These are phyloP conservation scores for Andrographis paniculata DNA, from an alignment of 305 asterid species.

Conservation along the genomic window DNA sequence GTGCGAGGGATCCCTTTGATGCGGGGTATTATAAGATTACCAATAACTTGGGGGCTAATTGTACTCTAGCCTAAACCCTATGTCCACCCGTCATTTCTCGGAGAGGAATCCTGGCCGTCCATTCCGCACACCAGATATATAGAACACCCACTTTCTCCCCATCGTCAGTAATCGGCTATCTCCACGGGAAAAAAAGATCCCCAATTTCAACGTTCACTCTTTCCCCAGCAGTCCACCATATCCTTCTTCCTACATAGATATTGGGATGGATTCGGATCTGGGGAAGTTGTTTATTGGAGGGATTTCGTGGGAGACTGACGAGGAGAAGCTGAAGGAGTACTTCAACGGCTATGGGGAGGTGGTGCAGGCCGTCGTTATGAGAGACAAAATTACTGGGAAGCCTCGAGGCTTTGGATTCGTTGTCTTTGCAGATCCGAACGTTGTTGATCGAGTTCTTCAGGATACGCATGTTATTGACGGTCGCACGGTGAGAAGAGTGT, in stretches of 20 bases:
- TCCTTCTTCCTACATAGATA: background rate
- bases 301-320: slow-evolving; percentile 83
- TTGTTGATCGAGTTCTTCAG: slow-evolving; percentile 72
- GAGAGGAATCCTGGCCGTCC: too few species aligned
- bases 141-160: too few species aligned
- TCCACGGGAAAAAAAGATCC: too few species aligned
- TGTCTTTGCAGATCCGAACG: slow-evolving; percentile 72
- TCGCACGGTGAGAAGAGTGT: slow-evolving; percentile 48
- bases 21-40: too few species aligned
- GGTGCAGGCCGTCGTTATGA: slow-evolving; percentile 71
- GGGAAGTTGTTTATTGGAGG: slow-evolving; percentile 90
- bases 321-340: slow-evolving; percentile 74
- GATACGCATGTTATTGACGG: slow-evolving; percentile 82
- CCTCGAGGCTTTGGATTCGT: slow-evolving; percentile 92
- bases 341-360: slow-evolving; percentile 71
- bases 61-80: too few species aligned
- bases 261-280: slow-evolving; percentile 78
- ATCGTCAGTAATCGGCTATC: too few species aligned
- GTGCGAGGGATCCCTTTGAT: too few species aligned
- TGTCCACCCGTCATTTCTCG: too few species aligned
- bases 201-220: too few species aligned
- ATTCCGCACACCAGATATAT: too few species aligned
- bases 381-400: slow-evolving; percentile 63
- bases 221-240: too few species aligned
- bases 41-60: too few species aligned